Base-by-base conservation (phyloP, 1,284 basidiomycete species). In the Neonothopanus nambi region DNA sequence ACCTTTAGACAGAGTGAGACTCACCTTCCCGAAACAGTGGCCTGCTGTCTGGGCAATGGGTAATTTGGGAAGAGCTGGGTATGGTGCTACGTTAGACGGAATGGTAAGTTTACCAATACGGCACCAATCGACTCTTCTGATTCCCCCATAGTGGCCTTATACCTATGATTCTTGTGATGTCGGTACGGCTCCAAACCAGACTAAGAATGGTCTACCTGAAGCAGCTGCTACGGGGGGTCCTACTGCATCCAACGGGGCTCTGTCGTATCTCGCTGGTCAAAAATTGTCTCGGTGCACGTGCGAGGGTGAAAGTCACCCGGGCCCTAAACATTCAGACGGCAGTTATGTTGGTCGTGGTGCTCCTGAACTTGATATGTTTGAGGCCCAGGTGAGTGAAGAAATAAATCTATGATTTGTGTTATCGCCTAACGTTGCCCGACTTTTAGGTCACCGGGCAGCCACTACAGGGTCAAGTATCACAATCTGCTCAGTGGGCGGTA, bases 291-390 rank as follows among this genome's bases (percentile, higher is more conserved):
- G 71, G 0, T 95, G 93, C 63, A 93, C 92, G 1, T 95, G 93
- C 63, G 71, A 85, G 0, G 82, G 82, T 18, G 85, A 90, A 56
- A 87, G 87, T 1, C 93, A 95, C 65, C 93, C 93, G 0, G 93
- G 93, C 0, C 93, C 93, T 15, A 69, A 77, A 42, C 74, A 75
- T 36, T 49, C 69, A 1, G 79, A 85, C 59, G 92, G 91, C 15
- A 69, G 61, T 23, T 82, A 75, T 57, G 81, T 85, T 1, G 90
- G 89, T 7, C 81, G 93, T 33, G 78, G 85, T 1, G 90, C 92
- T 0, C 93, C 93, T 3, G 93, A 95, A 70, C 93, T 96, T 53
- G 90, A 93, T 70, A 74, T 92, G 42, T 78, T 93, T 55, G 90
- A 93, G 67, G 89, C 88, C 3, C 78, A 84, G 59, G 66, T 72